phyloP scores from a whole-genome alignment of 345 rosid species.

The Tarenaya hassleriana region DNA sequence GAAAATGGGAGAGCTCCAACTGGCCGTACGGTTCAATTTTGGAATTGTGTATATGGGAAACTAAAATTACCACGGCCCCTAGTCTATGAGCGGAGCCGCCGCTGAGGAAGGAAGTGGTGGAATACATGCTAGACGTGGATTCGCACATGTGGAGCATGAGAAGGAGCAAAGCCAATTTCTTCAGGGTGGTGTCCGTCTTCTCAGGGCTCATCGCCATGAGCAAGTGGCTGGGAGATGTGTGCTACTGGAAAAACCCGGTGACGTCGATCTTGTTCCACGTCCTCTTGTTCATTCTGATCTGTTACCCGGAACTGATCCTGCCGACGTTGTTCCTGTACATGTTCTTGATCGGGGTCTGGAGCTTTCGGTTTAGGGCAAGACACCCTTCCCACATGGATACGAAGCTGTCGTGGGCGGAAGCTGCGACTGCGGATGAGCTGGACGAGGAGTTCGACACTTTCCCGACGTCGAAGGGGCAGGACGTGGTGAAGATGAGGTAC shows the following conservation, averaged over 20 bases:
- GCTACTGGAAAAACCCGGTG: constrained; percentile 72
- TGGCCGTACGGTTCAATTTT: constrained; percentile 70
- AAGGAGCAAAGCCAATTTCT: constrained; percentile 88
- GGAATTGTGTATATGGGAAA: no score
- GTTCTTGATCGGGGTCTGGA: constrained; percentile 82
- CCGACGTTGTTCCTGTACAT: constrained; percentile 72
- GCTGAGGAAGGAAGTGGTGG: constrained; percentile 73
- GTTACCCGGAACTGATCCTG: constrained; percentile 77
- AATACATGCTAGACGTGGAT: constrained; percentile 90
- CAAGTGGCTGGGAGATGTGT: constrained; percentile 67
- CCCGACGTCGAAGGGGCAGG: constrained; percentile 62
- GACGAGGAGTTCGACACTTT: constrained; percentile 82
- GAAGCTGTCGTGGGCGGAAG: constrained; percentile 84
- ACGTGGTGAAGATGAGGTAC: constrained; percentile 73
- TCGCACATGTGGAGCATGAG: constrained; percentile 96
- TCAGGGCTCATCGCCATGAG: constrained; percentile 55
- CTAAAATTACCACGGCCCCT: no score
- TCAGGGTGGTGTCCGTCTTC: constrained; percentile 66
- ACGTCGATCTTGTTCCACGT: constrained; percentile 64
- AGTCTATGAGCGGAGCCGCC: constrained; percentile 84
- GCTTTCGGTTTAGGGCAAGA: constrained; percentile 54
- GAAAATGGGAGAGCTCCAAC: constrained; percentile 85
- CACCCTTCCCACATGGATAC: constrained; percentile 83
- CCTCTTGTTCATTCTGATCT: constrained; percentile 60
- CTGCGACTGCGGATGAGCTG: constrained; percentile 63